Evolutionary conservation across 2,329 filamentous ascomycete species (phyloP).

Genomic region (Botryotinia calthae): DNA sequence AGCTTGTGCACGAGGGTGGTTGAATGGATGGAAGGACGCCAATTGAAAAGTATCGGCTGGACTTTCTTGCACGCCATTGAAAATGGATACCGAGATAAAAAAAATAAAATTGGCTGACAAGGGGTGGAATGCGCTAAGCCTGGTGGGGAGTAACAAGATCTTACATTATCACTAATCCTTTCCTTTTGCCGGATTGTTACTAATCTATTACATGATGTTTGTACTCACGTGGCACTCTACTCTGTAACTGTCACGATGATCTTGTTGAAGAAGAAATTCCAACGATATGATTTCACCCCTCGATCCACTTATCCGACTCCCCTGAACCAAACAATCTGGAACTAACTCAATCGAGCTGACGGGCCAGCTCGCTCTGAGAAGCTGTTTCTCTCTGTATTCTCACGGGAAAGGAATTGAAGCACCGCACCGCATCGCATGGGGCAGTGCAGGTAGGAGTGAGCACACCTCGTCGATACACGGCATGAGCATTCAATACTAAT

Average conservation of each 20-base stretch:
- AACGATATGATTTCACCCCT: background rate
- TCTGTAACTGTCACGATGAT: background rate
- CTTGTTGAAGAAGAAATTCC: background rate
- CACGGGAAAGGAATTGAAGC: background rate
- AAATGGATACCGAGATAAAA: no score
- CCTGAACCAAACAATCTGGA: background rate
- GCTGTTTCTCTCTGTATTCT: background rate
- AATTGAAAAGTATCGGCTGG: background rate
- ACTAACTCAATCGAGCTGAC: background rate
- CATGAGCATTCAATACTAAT: background rate
- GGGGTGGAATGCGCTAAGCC: background rate
- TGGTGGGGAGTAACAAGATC: background rate
- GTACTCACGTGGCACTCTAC: background rate
- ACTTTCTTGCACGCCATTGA: background rate
- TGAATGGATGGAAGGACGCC: background rate
- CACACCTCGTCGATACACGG: background rate
- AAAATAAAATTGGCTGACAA: background rate
- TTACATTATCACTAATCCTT: background rate
- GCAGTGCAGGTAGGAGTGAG: background rate
- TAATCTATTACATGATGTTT: background rate
- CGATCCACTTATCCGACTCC: background rate
- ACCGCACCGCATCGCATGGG: background rate
- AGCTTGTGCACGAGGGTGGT: background rate
- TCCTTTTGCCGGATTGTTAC: background rate
- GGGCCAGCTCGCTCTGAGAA: background rate